A percentile compares a stretch with the other conserved stretches of the same genome.
Conservation (phyloP, 805 yeast species). For the Ogataea allantospora region DNA sequence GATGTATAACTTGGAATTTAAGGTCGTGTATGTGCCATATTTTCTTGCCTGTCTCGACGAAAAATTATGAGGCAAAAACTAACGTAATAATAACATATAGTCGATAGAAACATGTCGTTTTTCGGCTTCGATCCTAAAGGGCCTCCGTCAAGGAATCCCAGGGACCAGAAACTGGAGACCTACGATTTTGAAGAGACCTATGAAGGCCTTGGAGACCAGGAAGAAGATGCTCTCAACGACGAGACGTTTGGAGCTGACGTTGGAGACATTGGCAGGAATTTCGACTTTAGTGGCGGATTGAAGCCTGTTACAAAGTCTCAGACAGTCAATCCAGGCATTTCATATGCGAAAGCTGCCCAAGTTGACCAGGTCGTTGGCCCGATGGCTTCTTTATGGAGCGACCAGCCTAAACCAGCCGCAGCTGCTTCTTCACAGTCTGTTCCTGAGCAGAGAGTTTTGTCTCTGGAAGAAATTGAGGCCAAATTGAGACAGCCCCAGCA, state of each 20-base stretch:
- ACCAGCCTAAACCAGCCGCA: slow-evolving; percentile 26
- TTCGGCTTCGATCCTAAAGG: slow-evolving; percentile 61
- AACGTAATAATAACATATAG: slow-evolving; percentile 3
- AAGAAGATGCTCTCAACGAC: slow-evolving; percentile 76
- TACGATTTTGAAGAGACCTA: slow-evolving; percentile 83
- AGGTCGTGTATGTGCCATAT: slow-evolving; percentile 3
- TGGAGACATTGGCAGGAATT: slow-evolving; percentile 51
- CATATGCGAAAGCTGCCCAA: slow-evolving; percentile 45
- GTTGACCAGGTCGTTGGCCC: slow-evolving; percentile 54
- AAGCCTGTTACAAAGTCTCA: slow-evolving; percentile 21
- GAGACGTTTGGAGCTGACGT: slow-evolving; percentile 70
- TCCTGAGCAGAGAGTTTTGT: slow-evolving; percentile 48
- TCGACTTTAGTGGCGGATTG: slow-evolving; percentile 53
- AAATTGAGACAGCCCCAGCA: slow-evolving; percentile 52
- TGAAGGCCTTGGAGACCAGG: slow-evolving; percentile 77
- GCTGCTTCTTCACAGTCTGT: slow-evolving; percentile 22
- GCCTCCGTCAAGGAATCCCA: slow-evolving; percentile 26
- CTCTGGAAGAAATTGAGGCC: slow-evolving; percentile 85
- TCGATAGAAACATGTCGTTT: slow-evolving; percentile 49
- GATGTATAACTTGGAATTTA: not conserved
- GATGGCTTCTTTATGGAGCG: slow-evolving; percentile 70
- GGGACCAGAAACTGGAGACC: slow-evolving; percentile 33
- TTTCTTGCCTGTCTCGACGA: slow-evolving; percentile 6
- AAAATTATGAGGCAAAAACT: slow-evolving; percentile 12
- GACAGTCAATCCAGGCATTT: slow-evolving; percentile 23